Evolutionary conservation across 306 rosid species (phyloP).

Genomic region (Quercus cerris): DNA sequence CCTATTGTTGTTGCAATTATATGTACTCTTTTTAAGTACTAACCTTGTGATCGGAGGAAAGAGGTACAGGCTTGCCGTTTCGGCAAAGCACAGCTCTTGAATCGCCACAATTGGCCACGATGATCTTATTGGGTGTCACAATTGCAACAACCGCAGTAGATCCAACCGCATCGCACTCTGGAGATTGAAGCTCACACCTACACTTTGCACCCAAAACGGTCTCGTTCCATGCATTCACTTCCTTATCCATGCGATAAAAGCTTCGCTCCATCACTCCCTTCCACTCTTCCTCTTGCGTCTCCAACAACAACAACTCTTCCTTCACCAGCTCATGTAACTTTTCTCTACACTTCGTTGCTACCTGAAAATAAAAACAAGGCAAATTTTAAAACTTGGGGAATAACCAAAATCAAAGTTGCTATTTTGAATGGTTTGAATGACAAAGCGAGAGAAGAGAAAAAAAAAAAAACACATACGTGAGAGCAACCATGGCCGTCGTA

Average conservation of each 20-base stretch:
- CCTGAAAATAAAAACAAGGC: slow-evolving; percentile 21
- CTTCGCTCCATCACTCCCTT: slow-evolving; percentile 46
- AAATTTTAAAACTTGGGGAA: neutral
- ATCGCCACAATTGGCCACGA: slow-evolving; percentile 66
- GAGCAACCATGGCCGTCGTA: slow-evolving; percentile 82
- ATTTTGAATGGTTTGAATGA: neutral
- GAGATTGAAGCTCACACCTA: slow-evolving; percentile 52
- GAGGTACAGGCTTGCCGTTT: slow-evolving; percentile 53
- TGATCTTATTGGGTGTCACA: slow-evolving; percentile 45
- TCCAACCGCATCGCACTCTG: slow-evolving; percentile 66
- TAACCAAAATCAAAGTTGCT: neutral
- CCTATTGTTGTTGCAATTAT: no score
- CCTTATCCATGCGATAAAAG: slow-evolving; percentile 55
- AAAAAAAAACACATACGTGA: slow-evolving; percentile 34
- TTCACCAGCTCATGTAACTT: slow-evolving; percentile 56
- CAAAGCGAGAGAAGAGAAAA: neutral
- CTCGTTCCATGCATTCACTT: slow-evolving; percentile 31
- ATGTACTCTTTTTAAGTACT: neutral
- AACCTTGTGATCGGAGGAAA: slow-evolving; percentile 68
- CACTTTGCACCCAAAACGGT: slow-evolving; percentile 30
- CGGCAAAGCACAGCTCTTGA: slow-evolving; percentile 68
- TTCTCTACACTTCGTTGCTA: slow-evolving; percentile 51
- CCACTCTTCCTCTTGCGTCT: slow-evolving; percentile 31
- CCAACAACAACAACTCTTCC: slow-evolving; percentile 30
- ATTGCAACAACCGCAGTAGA: slow-evolving; percentile 55